phyloP scores from a whole-genome alignment of 139 green algal species.

The Chlamydomonas applanata region DNA sequence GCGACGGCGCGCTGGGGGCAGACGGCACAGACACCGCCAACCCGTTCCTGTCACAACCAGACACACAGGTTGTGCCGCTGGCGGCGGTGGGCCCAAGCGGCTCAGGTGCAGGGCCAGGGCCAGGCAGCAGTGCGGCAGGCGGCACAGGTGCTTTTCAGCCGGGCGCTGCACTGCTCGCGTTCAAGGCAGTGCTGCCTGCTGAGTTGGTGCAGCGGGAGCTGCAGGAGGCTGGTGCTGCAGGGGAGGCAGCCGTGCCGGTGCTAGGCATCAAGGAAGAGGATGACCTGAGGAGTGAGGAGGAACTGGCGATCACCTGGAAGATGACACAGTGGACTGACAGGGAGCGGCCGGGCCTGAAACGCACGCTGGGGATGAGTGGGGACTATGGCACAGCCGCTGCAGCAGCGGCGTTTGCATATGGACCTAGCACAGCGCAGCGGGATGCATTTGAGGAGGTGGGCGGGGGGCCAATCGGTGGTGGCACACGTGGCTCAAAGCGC shows the following conservation, averaged over 20 bases:
- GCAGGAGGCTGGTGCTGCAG: not conserved
- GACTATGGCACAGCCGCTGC: no score
- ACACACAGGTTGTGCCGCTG: not conserved
- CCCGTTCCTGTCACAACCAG: slow-evolving; percentile 15
- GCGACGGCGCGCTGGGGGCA: not conserved
- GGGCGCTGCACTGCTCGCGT: not conserved
- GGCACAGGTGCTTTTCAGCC: not conserved
- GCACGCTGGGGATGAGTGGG: no score
- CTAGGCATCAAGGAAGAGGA: not conserved
- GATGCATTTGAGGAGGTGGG: no score
- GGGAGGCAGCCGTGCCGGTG: not conserved
- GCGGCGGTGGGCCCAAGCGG: not conserved
- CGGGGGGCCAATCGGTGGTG: no score
- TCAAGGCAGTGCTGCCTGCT: slow-evolving; percentile 9
- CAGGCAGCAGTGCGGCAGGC: not conserved
- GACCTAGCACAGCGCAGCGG: no score
- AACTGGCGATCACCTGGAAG: not conserved
- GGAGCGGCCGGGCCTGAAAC: no score
- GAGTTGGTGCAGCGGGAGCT: not conserved
- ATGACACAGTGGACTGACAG: no score
- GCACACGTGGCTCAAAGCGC: no score
- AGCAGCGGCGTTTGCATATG: no score
- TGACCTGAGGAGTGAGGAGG: not conserved
- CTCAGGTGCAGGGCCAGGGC: not conserved
- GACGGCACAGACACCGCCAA: not conserved